These are phyloP conservation scores for Neoascochyta sp. DNA, from an alignment of 2,329 filamentous ascomycete genomes.

Conservation along the genomic window DNA sequence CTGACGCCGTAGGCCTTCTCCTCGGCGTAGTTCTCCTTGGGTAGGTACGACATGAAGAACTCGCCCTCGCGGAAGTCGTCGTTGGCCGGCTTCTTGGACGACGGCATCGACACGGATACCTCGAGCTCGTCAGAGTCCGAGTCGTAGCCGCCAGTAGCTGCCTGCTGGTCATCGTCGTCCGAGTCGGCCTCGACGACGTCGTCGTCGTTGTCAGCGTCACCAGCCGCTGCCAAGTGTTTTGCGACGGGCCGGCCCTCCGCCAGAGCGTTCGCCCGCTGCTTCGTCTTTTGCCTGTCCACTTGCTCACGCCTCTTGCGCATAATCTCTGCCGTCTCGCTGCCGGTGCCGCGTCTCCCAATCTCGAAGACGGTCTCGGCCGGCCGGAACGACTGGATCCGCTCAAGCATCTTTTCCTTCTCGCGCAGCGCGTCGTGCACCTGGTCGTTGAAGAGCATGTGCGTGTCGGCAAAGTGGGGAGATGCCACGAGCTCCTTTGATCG, in stretches of 20 bases:
- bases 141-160: conserved; percentile 33
- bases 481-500: conserved; percentile 73
- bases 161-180: conserved; percentile 36
- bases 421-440: conserved; percentile 58
- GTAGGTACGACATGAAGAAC: conserved; percentile 95
- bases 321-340: conserved; percentile 64
- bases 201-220: conserved; percentile 11
- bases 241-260: conserved; percentile 15
- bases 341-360: conserved; percentile 67
- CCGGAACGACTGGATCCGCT: conserved; percentile 80
- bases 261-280: conserved; percentile 40
- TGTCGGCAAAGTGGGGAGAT: conserved; percentile 65
- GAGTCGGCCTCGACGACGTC: conserved; percentile 22
- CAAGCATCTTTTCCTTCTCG: conserved; percentile 80
- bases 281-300: conserved; percentile 57
- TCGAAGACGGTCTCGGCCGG: conserved; percentile 97
- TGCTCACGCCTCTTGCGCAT: conserved; percentile 69
- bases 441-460: conserved; percentile 72
- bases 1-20: conserved; percentile 92
- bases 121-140: conserved; percentile 54
- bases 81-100: conserved; percentile 26
- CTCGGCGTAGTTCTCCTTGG: conserved; percentile 77
- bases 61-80: conserved; percentile 75
- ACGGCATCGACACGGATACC: conserved; percentile 46
- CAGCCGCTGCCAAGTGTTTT: conserved; percentile 4